phyloP scores from a whole-genome alignment of 2,329 filamentous ascomycete species.

The Fusarium setosum region DNA sequence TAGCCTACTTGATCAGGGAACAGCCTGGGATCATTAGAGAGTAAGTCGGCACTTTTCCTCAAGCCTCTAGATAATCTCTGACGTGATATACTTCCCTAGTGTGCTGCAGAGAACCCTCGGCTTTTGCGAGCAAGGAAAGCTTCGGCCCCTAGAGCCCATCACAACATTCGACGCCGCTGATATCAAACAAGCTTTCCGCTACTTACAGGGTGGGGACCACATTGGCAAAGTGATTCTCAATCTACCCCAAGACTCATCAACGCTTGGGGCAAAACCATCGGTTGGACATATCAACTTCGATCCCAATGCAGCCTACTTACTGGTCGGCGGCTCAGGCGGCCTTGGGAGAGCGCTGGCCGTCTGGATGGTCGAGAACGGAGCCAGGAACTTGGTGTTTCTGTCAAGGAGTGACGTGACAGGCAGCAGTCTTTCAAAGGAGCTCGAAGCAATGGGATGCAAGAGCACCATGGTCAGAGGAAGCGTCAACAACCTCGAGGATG shows the following conservation, averaged over 20 bases:
- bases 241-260: not conserved
- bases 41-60: not conserved
- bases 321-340: constrained; percentile 41
- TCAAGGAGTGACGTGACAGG: constrained; percentile 41
- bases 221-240: constrained; percentile 8
- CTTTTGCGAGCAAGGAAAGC: constrained; percentile 12
- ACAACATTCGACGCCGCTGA: constrained; percentile 1
- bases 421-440: constrained; percentile 5
- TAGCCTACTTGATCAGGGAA: constrained; percentile 13
- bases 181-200: constrained; percentile 22
- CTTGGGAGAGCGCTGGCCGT: constrained; percentile 36
- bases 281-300: not conserved
- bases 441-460: constrained; percentile 25
- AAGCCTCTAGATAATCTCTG: not conserved
- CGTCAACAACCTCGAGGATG: constrained; percentile 15
- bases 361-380: constrained; percentile 30
- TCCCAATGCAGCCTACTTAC: constrained; percentile 27
- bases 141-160: not conserved
- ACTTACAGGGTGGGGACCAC: constrained; percentile 27
- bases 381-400: constrained; percentile 44
- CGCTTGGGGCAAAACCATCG: not conserved
- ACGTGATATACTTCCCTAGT: not conserved
- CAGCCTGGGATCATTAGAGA: not conserved
- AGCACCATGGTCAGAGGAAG: not conserved
- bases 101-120: constrained; percentile 16